Evolutionary conservation across 495 filamentous ascomycete species (phyloP).

Genomic region (Sphaerosporella brunnea): DNA sequence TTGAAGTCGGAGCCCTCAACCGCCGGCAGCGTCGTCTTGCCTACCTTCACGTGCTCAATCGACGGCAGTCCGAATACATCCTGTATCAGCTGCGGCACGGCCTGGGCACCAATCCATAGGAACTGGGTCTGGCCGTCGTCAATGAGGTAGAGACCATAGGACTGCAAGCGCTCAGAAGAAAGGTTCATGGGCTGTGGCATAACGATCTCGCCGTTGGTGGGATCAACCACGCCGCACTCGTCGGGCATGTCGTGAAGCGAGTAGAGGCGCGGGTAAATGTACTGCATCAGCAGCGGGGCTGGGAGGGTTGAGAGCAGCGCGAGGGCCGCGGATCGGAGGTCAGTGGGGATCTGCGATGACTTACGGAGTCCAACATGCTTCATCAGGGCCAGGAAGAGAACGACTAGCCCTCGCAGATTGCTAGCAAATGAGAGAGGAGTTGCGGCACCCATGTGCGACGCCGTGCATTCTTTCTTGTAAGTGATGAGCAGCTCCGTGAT

Average conservation of each 20-base stretch:
- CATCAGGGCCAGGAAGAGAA: slow-evolving; percentile 81
- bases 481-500: slow-evolving; percentile 83
- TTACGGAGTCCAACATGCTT: slow-evolving; percentile 93
- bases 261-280: slow-evolving; percentile 88
- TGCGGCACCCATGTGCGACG: slow-evolving; percentile 81
- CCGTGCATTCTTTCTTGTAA: slow-evolving; percentile 90
- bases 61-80: slow-evolving; percentile 83
- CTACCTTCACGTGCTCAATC: slow-evolving; percentile 65
- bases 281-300: slow-evolving; percentile 80
- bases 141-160: slow-evolving; percentile 91
- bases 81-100: slow-evolving; percentile 67
- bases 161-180: slow-evolving; percentile 69
- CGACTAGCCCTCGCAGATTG: slow-evolving; percentile 71
- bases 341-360: slow-evolving; percentile 87
- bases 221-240: slow-evolving; percentile 67
- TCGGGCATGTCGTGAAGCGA: slow-evolving; percentile 98
- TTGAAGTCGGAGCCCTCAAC: slow-evolving; percentile 84
- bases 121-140: slow-evolving; percentile 97
- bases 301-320: slow-evolving; percentile 86
- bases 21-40: slow-evolving; percentile 69
- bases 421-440: slow-evolving; percentile 64
- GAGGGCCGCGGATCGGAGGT: slow-evolving; percentile 84
- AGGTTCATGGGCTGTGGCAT: slow-evolving; percentile 75
- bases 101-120: slow-evolving; percentile 87
- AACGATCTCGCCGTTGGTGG: slow-evolving; percentile 66